These are phyloP conservation scores for Dianthus caryophyllus DNA, from an alignment of 148 eudicot genomes.

Conservation along the genomic window DNA sequence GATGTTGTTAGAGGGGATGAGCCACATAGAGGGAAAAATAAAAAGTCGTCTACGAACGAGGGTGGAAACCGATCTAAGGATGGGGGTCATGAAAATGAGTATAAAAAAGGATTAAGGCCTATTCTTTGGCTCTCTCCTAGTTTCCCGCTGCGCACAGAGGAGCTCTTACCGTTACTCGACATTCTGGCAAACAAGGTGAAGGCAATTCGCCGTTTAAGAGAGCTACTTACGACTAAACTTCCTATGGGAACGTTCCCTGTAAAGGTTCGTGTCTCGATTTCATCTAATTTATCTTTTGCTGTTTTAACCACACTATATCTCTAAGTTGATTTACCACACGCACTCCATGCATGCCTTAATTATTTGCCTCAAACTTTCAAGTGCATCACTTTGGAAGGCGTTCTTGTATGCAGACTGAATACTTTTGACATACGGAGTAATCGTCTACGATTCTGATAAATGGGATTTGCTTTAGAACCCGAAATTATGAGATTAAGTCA, in stretches of 20 bases:
- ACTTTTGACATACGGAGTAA: not conserved
- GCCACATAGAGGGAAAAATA: constrained; percentile 37
- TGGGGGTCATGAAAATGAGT: constrained; percentile 62
- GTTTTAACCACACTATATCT: not conserved
- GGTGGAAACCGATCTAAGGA: constrained; percentile 29
- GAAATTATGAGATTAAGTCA: not conserved
- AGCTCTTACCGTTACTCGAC: constrained; percentile 83
- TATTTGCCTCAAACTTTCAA: not conserved
- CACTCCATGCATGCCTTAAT: not conserved
- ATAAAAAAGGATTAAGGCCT: constrained; percentile 90
- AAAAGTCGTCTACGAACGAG: constrained; percentile 40
- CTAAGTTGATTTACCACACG: too few species aligned
- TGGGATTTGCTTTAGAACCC: not conserved
- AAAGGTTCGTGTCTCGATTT: constrained; percentile 36
- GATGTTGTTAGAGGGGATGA: constrained; percentile 51
- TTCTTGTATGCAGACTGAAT: not conserved
- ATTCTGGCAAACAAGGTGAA: constrained; percentile 91
- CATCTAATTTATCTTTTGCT: not conserved
- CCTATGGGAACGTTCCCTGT: constrained; percentile 87
- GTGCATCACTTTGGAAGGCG: not conserved
- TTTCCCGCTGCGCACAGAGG: constrained; percentile 70
- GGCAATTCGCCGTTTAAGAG: constrained; percentile 79
- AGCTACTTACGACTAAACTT: constrained; percentile 79
- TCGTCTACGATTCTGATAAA: not conserved
- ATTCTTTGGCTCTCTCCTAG: constrained; percentile 69